Evolutionary conservation across 495 filamentous ascomycete genomes (phyloP), one percentile per base, ranked within the genome.

Genomic region (Aspergillus affinis): DNA sequence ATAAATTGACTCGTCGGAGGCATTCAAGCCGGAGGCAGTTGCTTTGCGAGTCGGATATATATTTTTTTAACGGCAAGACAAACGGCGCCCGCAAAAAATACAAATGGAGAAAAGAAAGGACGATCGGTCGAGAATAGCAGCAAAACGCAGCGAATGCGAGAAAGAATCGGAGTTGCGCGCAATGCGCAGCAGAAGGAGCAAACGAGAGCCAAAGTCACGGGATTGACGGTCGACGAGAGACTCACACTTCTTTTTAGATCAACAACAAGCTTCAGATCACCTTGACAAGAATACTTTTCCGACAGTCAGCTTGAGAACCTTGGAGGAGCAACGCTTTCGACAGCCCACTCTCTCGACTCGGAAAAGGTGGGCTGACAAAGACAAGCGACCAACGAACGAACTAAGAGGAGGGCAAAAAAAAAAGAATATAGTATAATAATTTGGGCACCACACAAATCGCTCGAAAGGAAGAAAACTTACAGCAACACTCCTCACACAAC

Each of bases 241-340:
- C 73, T 74, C 69, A 75, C 72, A 18, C 66, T 71, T 68, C 32
- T 54, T 61, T 60, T 57, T 57, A 57, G 60, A 60, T 45, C 44
- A 51, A 58, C 59, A 56, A 65, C 61, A 62, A 47, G 55, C 57
- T 66, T 63, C 54, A 60, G 51, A 59, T 57, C 55, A 61, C 65
- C 59, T 61, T 55, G 52, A 65, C 62, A 60, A 69, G 60, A 59
- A 49, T 36, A 54, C 63, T 67, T 58, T 59, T 55, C 52, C 36
- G 59, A 64, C 62, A 59, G 66, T 76, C 57, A 75, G 68, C 60
- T 54, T 69, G 65, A 67, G 68, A 76, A 73, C 67, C 71, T 71
- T 67, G 64, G 65, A 71, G 65, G 63, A 72, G 56, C 51, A 71
- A 54, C 65, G 18, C 67, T 65, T 67, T 69, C 64, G 63, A 72